Percentiles rank a stretch among this genome's conserved stretches.
Evolutionary conservation across 2,329 filamentous ascomycete species (phyloP).

Genomic region (Colletotrichum graminicola): DNA sequence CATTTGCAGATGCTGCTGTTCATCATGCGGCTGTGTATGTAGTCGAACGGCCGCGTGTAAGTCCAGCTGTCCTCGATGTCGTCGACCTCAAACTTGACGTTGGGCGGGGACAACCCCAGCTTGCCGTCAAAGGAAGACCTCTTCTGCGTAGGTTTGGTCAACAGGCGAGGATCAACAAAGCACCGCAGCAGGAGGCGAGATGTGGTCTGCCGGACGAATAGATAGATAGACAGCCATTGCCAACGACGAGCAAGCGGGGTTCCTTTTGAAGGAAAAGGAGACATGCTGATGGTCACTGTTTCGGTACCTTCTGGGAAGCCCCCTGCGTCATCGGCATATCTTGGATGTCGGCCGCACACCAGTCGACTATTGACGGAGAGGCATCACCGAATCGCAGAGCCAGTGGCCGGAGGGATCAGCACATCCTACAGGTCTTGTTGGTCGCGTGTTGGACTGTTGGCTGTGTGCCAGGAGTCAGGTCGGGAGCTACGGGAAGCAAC

Average conservation of each 20-base stretch:
- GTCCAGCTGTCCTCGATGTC: constrained; percentile 49
- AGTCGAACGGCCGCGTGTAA: constrained; percentile 62
- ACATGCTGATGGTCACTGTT: constrained; percentile 3
- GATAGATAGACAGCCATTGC: not conserved
- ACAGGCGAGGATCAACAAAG: not conserved
- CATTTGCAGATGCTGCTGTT: constrained; percentile 68
- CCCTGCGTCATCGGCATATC: not conserved
- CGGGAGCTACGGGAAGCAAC: not conserved
- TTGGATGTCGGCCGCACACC: not conserved
- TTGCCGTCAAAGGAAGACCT: constrained; percentile 50
- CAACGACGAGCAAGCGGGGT: constrained; percentile 8
- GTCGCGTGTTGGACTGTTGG: not conserved
- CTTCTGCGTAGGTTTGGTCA: not conserved
- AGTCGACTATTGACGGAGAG: not conserved
- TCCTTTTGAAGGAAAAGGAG: not conserved
- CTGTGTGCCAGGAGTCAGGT: constrained; percentile 16
- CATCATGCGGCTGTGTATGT: constrained; percentile 69
- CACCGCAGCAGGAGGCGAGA: too few species aligned
- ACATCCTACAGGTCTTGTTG: not conserved
- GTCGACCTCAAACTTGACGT: constrained; percentile 56
- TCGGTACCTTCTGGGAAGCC: not conserved
- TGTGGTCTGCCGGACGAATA: not conserved
- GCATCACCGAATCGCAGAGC: not conserved
- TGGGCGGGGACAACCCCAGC: constrained; percentile 48
- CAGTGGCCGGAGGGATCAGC: not conserved